Base-by-base conservation (phyloP, 352 stramenopile species). In the Globisporangium emineosum region DNA sequence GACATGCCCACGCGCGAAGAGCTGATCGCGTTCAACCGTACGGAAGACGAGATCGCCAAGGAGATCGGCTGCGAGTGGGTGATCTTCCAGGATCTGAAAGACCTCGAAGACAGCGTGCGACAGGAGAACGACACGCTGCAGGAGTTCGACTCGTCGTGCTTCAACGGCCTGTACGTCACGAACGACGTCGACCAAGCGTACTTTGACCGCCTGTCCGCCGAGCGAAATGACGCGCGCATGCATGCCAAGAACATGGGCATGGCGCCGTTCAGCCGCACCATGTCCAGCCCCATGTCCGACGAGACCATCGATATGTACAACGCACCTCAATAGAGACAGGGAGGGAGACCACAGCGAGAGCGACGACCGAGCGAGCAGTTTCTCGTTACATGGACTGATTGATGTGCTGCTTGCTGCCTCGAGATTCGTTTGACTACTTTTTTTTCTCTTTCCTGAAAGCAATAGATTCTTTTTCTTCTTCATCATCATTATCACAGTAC, bases 1-100 rank as follows among this genome's bases (percentile, higher is more conserved):
- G 97, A 99, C 75, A 99, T 99, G 86, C 97, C 97, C 9, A 99
- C 97, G 51, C 82, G 86, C 35, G 89, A 97, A 54, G 98, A 99
- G 76, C 84, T 99, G 25, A 97, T 99, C 70, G 97, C 98, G 7
- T 97, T 98, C 73, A 91, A 97, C 71, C 84, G 93, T 55, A 94
- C 95, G 5, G 90, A 98, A 49, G 91, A 96, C 7, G 80, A 99
- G 70, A 98, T 99, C 67, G 93, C 95, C 7, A 77, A 85, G 43
- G 87, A 97, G 62, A 96, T 99, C 72, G 93, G 91, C 29, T 97
- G 90, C 71, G 96, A 99, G 76, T 98, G 94, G 89, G 91, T 99
- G 57, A 88, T 99, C 57, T 99, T 83, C 70, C 86, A 95, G 68
- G 84, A 95, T 37, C 69, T 99, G 23, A 77, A 89, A 54, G 96